Percentiles rank a stretch among this genome's conserved stretches.
Evolutionary conservation across 1,284 basidiomycete species (phyloP).

Genomic region (Bjerkandera adusta): DNA sequence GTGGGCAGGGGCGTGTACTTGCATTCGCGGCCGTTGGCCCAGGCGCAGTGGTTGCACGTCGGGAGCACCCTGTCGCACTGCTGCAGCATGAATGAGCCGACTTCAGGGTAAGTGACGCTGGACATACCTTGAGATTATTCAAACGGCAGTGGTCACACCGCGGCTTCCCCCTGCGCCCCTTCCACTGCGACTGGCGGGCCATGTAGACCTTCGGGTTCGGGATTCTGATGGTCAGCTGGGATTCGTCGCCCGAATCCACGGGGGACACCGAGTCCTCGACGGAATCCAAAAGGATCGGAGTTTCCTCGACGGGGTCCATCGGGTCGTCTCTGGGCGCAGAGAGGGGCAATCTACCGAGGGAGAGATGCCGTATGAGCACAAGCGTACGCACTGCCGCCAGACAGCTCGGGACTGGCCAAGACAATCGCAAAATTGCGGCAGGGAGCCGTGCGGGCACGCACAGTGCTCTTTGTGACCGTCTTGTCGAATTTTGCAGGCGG

Average conservation of each 20-base stretch:
- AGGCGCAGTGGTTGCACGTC: constrained; percentile 71
- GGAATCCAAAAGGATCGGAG: constrained; percentile 28
- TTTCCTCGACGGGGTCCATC: constrained; percentile 9
- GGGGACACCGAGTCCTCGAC: constrained; percentile 44
- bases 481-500: constrained; percentile 3
- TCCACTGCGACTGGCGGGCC: constrained; percentile 62
- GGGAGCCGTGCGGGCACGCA: no score
- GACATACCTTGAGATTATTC: constrained; percentile 65
- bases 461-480: not conserved
- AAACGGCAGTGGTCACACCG: constrained; percentile 68
- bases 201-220: constrained; percentile 38
- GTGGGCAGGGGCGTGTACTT: constrained; percentile 71
- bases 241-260: constrained; percentile 50
- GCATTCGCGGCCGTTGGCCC: constrained; percentile 59
- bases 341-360: no score
- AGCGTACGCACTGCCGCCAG: not conserved
- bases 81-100: not conserved
- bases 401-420: not conserved
- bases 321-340: no score
- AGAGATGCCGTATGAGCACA: not conserved
- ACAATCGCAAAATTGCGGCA: not conserved
- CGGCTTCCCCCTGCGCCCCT: constrained; percentile 67
- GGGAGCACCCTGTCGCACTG: constrained; percentile 72
- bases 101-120: constrained; percentile 6
- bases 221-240: constrained; percentile 61